A percentile compares a stretch with the other conserved stretches of the same genome.
Conservation (phyloP, 129 eudicot species). For the Helichrysum umbraculigerum region DNA sequence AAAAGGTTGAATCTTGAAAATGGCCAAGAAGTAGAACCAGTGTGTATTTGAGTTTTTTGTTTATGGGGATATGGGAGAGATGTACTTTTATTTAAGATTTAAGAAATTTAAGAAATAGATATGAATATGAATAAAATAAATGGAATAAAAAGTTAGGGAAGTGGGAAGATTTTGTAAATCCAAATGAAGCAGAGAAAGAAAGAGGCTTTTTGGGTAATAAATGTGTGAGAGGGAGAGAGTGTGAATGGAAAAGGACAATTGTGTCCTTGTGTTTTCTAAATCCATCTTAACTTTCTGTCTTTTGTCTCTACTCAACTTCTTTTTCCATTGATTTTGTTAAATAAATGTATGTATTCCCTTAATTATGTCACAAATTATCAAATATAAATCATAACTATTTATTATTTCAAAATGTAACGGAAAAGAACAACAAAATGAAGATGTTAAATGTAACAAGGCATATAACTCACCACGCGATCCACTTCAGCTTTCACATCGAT, state of each 20-base stretch:
- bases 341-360: background rate
- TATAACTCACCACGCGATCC: no score
- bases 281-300: background rate
- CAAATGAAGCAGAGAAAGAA: constrained; percentile 23
- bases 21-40: background rate
- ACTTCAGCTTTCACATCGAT: no score
- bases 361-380: background rate
- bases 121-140: no score
- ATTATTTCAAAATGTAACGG: no score
- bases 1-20: background rate
- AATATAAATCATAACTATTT: no score
- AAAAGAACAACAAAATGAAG: no score
- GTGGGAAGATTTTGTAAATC: constrained; percentile 27
- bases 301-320: constrained; percentile 16
- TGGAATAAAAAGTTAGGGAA: constrained; percentile 2
- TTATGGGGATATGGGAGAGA: constrained; percentile 7
- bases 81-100: background rate
- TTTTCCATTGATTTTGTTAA: background rate
- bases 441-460: no score
- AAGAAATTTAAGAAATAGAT: no score
- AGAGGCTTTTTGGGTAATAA: constrained; percentile 27
- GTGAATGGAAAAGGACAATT: constrained; percentile 17
- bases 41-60: background rate
- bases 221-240: constrained; percentile 16
- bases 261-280: constrained; percentile 1